Evolutionary conservation across 805 yeast species (phyloP).

Genomic region (Candida takata): DNA sequence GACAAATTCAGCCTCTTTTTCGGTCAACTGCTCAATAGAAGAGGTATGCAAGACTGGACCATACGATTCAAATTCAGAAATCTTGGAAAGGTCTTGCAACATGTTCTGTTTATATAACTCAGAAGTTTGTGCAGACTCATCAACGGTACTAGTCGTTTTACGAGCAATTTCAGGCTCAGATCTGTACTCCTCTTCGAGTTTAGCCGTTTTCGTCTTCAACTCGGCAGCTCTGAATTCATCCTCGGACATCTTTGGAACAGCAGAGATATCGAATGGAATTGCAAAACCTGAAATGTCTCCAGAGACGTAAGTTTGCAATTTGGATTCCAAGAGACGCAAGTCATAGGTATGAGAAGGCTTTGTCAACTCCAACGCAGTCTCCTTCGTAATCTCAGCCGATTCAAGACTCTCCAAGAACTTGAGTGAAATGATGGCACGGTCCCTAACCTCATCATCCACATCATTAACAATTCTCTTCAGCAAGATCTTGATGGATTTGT

Average conservation of each 20-base stretch:
- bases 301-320: slow-evolving; percentile 62
- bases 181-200: slow-evolving; percentile 23
- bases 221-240: slow-evolving; percentile 65
- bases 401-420: slow-evolving; percentile 43
- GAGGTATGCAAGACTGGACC: slow-evolving; percentile 77
- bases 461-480: slow-evolving; percentile 81
- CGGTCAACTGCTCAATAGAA: slow-evolving; percentile 62
- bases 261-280: slow-evolving; percentile 64
- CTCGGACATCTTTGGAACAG: slow-evolving; percentile 57
- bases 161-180: slow-evolving; percentile 6
- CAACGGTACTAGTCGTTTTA: slow-evolving; percentile 1
- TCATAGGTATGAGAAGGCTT: slow-evolving; percentile 66
- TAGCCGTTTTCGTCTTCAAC: slow-evolving; percentile 44
- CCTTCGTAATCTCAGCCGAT: slow-evolving; percentile 27
- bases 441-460: slow-evolving; percentile 95
- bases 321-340: slow-evolving; percentile 69
- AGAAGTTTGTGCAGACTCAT: slow-evolving; percentile 19
- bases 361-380: slow-evolving; percentile 42
- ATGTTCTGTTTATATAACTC: slow-evolving; percentile 54
- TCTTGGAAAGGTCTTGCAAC: slow-evolving; percentile 57
- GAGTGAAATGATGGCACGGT: slow-evolving; percentile 86
- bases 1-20: slow-evolving; percentile 87
- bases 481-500: slow-evolving; percentile 64
- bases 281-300: slow-evolving; percentile 31
- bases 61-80: slow-evolving; percentile 66